These are phyloP conservation scores for Zygosaccharomyces pseudobailii DNA, from an alignment of 1,139 yeast genomes.

Conservation along the genomic window DNA sequence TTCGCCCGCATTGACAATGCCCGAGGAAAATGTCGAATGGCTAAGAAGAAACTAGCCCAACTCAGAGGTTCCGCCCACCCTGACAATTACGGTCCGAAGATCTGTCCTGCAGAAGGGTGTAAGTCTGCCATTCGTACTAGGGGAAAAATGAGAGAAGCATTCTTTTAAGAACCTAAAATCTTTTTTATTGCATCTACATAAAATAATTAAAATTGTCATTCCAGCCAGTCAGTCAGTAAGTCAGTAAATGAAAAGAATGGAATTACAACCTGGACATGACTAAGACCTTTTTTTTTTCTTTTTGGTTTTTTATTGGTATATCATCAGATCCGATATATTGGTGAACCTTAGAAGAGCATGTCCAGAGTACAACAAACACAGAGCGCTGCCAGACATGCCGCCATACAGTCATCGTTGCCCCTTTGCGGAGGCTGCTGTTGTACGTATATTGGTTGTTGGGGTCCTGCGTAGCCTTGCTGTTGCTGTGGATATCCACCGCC, in stretches of 20 bases:
- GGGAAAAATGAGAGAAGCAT: constrained; percentile 31
- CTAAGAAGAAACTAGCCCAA: constrained; percentile 21
- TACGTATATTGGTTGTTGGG: constrained; percentile 64
- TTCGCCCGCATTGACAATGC: constrained; percentile 39
- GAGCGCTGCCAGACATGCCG: constrained; percentile 67
- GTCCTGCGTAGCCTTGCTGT: constrained; percentile 40
- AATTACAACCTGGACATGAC: background rate
- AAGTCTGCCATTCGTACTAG: constrained; percentile 23
- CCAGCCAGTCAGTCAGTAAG: constrained; percentile 38
- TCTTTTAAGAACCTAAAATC: constrained; percentile 16
- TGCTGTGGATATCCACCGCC: constrained; percentile 38
- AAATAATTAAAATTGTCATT: constrained; percentile 34
- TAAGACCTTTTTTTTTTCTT: background rate
- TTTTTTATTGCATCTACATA: background rate
- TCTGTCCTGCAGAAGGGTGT: constrained; percentile 32
- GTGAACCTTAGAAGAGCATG: constrained; percentile 45
- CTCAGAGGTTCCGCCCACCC: constrained; percentile 34
- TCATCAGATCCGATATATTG: background rate
- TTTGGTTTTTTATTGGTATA: background rate
- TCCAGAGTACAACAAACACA: constrained; percentile 74
- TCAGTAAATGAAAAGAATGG: background rate
- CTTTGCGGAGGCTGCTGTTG: constrained; percentile 48
- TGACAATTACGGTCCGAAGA: constrained; percentile 33
- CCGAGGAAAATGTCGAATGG: constrained; percentile 17
- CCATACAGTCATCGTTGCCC: constrained; percentile 48